A percentile compares a stretch with the other conserved stretches of the same genome.
Evolutionary conservation across 192 early-diverging fungal species (phyloP).

Genomic region (Rhizophagus sp.): DNA sequence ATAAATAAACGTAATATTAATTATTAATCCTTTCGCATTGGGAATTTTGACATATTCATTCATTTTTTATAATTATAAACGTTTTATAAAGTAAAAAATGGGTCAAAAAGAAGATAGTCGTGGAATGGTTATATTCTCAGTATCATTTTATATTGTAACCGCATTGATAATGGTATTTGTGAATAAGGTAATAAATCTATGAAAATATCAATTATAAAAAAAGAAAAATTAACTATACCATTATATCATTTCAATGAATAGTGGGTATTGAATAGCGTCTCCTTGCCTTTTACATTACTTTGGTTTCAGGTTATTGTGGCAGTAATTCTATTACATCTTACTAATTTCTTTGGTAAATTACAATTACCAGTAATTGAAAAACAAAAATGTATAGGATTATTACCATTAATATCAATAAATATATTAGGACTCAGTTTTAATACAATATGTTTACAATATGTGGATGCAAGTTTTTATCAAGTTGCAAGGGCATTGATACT

Average conservation of each 20-base stretch:
- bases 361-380: slow-evolving; percentile 39
- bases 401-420: slow-evolving; percentile 52
- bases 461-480: slow-evolving; percentile 63
- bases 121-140: slow-evolving; percentile 34
- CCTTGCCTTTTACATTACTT: slow-evolving; percentile 53
- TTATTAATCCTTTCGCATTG: too few species aligned
- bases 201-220: too few species aligned
- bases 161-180: slow-evolving; percentile 47
- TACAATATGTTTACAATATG: slow-evolving; percentile 57
- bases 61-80: not conserved
- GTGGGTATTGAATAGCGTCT: slow-evolving; percentile 54
- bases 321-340: slow-evolving; percentile 43
- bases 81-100: not conserved
- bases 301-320: slow-evolving; percentile 59
- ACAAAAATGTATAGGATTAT: slow-evolving; percentile 33
- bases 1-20: too few species aligned
- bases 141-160: slow-evolving; percentile 47
- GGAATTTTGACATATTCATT: not conserved
- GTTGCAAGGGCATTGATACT: slow-evolving; percentile 59
- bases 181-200: slow-evolving; percentile 39
- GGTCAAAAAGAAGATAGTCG: slow-evolving; percentile 5
- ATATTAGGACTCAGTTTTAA: slow-evolving; percentile 58
- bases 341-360: slow-evolving; percentile 35
- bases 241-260: not conserved
- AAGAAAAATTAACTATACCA: not conserved